phyloP scores from a whole-genome alignment of 345 rosid species.

The Rhodomyrtus tomentosa region DNA sequence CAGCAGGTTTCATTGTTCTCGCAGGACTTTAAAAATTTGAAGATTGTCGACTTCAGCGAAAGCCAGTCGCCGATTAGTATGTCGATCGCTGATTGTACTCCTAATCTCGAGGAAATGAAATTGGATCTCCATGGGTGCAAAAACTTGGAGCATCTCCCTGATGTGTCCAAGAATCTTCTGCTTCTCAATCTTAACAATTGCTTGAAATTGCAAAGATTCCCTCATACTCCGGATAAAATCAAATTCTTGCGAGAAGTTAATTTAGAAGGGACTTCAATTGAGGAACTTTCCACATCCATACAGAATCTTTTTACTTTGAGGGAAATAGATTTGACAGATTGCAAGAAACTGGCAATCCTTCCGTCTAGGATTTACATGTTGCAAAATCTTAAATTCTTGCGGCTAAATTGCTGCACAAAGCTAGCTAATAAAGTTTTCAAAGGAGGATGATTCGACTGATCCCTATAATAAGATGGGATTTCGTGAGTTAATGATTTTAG shows the following conservation, averaged over 20 bases:
- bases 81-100: neutral
- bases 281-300: neutral
- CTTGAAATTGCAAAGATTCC: neutral
- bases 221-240: neutral
- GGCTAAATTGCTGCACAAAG: neutral
- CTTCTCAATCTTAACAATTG: too few species aligned
- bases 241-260: neutral
- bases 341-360: neutral
- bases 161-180: too few species aligned
- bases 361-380: too few species aligned
- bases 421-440: neutral
- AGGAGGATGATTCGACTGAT: neutral
- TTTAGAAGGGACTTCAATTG: neutral
- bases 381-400: neutral
- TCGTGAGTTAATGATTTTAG: rapidly evolving
- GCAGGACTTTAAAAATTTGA: too few species aligned
- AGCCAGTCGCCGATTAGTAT: too few species aligned
- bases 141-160: neutral
- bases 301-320: neutral
- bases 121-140: neutral
- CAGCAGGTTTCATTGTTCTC: neutral
- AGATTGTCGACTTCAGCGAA: too few species aligned
- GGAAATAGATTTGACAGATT: rapidly evolving
- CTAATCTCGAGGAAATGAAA: neutral
- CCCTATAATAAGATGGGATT: neutral